Conservation (phyloP, 345 rosid species). For the Gossypioides kirkii region DNA sequence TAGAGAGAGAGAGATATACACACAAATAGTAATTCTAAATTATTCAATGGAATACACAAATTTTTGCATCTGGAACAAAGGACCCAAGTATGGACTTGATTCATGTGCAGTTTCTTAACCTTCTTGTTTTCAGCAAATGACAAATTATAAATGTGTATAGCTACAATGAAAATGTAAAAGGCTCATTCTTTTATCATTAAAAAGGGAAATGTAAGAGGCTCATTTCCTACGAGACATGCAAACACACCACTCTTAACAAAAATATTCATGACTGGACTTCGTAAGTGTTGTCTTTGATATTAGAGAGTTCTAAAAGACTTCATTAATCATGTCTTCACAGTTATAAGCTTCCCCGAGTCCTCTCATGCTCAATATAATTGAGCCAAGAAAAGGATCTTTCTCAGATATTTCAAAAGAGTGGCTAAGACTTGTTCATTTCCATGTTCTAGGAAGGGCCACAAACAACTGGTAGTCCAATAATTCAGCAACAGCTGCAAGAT, state of each 20-base stretch:
- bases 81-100: neutral
- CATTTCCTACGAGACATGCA: no score
- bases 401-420: neutral
- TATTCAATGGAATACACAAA: neutral
- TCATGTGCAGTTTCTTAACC: neutral
- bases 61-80: neutral
- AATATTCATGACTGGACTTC: no score
- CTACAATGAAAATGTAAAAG: no score
- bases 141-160: no score
- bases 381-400: neutral
- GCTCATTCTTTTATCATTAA: no score
- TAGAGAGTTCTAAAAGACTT: neutral
- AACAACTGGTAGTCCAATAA: neutral
- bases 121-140: no score
- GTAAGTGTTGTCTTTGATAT: no score
- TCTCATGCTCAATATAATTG: neutral
- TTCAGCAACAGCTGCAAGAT: neutral
- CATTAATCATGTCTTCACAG: neutral
- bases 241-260: no score
- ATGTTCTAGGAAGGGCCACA: slow-evolving; percentile 1
- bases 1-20: neutral
- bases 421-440: neutral
- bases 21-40: neutral
- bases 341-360: neutral
- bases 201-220: no score